These are phyloP conservation scores for Cercospora janseana DNA, from an alignment of 2,329 filamentous ascomycete genomes.

Conservation along the genomic window DNA sequence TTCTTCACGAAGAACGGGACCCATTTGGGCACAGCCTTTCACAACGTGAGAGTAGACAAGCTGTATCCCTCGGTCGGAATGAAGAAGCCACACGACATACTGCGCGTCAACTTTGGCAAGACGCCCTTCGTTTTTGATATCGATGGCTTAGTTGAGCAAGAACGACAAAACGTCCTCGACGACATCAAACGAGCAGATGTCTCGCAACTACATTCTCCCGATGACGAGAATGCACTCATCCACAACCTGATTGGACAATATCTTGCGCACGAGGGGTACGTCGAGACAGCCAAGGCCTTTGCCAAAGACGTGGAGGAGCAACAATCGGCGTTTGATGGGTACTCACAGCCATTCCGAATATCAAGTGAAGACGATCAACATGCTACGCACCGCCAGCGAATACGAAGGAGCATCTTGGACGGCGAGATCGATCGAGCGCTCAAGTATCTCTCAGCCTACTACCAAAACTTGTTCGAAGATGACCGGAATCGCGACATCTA, in stretches of 20 bases:
- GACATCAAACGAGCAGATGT: constrained; percentile 62
- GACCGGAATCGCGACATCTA: constrained; percentile 71
- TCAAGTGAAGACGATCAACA: constrained; percentile 56
- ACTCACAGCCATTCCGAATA: constrained; percentile 47
- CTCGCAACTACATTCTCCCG: constrained; percentile 59
- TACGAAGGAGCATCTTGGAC: constrained; percentile 80
- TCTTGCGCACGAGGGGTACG: constrained; percentile 89
- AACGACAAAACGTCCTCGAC: constrained; percentile 57
- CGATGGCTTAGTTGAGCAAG: constrained; percentile 72
- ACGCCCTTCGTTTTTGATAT: constrained; percentile 88
- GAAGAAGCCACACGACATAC: constrained; percentile 61
- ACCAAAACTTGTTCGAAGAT: constrained; percentile 73
- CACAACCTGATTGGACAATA: constrained; percentile 85
- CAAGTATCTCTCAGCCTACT: constrained; percentile 74
- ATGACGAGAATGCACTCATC: constrained; percentile 74
- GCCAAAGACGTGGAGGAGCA: constrained; percentile 68
- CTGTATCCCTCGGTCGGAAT: constrained; percentile 68
- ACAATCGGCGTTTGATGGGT: constrained; percentile 58
- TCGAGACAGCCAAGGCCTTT: constrained; percentile 88
- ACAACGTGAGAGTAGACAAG: constrained; percentile 58
- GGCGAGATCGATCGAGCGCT: constrained; percentile 89
- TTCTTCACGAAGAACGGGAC: constrained; percentile 67
- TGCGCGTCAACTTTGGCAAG: constrained; percentile 63
- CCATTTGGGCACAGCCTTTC: constrained; percentile 63
- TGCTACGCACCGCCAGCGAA: constrained; percentile 77